Conservation (phyloP, 2,329 filamentous ascomycete genomes). For the Juglanconis oblonga region DNA sequence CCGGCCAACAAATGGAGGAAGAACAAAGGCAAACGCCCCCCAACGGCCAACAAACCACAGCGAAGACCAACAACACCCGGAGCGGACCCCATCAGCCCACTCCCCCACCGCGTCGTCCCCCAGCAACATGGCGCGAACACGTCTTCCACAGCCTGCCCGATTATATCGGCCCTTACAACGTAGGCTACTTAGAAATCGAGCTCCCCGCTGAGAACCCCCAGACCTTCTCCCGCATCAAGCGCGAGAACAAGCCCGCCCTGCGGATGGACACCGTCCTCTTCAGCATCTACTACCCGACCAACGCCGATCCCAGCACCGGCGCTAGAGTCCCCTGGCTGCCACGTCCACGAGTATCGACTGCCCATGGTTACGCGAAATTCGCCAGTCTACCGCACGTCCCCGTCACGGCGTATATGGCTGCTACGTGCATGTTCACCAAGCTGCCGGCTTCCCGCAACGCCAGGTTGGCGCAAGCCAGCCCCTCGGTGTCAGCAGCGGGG, state of each 20-base stretch:
- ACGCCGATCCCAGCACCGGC: constrained; percentile 32
- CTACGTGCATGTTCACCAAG: constrained; percentile 62
- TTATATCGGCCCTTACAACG: constrained; percentile 64
- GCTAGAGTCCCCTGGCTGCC: constrained; percentile 62
- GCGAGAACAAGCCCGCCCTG: constrained; percentile 36
- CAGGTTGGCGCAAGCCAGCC: constrained; percentile 53
- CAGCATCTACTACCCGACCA: constrained; percentile 63
- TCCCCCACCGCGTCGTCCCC: constrained; percentile 25
- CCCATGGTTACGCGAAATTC: constrained; percentile 62
- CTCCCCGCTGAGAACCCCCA: constrained; percentile 48
- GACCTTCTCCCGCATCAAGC: constrained; percentile 38
- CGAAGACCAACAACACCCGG: background rate
- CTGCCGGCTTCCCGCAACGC: constrained; percentile 63
- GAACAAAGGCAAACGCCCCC: background rate
- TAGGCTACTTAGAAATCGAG: constrained; percentile 67
- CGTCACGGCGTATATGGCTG: constrained; percentile 51
- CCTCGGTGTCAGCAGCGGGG: constrained; percentile 36
- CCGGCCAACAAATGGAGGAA: background rate
- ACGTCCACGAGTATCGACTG: constrained; percentile 51
- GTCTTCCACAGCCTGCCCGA: constrained; percentile 50
- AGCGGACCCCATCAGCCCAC: background rate
- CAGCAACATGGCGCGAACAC: constrained; percentile 33
- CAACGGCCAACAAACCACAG: background rate
- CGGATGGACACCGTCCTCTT: constrained; percentile 57
- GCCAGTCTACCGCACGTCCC: constrained; percentile 47